Evolutionary conservation across 1,139 yeast genomes (phyloP).

Genomic region (Suhomyces atakaporum): DNA sequence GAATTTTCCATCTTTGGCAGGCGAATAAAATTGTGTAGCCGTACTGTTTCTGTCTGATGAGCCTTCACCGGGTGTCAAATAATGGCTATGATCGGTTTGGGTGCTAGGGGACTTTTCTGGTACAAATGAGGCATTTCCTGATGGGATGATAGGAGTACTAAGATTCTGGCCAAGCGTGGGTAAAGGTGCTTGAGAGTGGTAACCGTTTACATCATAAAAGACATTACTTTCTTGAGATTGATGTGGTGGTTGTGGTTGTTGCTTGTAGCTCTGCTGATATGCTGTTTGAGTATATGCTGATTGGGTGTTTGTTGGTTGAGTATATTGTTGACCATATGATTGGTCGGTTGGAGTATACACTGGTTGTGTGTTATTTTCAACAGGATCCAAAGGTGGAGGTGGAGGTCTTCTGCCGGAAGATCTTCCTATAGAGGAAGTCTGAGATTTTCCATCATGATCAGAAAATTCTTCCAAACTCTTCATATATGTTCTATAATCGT

Average conservation of each 20-base stretch:
- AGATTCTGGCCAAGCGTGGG: conserved; percentile 2
- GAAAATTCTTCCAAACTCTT: conserved; percentile 13
- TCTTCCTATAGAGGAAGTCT: conserved; percentile 3
- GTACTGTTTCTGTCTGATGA: conserved; percentile 7
- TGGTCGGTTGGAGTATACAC: neutral
- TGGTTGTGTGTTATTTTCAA: neutral
- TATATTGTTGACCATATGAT: conserved; percentile 2
- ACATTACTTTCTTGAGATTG: conserved; percentile 1
- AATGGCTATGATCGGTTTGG: conserved; percentile 3
- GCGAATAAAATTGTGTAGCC: conserved; percentile 6
- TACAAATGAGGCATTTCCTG: neutral
- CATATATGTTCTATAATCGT: conserved; percentile 18
- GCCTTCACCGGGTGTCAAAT: conserved; percentile 6
- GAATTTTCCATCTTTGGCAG: conserved; percentile 14
- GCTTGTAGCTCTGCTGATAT: conserved; percentile 1
- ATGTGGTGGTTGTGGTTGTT: neutral
- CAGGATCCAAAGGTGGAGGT: conserved; percentile 19
- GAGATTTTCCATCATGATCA: neutral
- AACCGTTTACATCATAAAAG: neutral
- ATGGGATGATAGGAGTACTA: conserved; percentile 1
- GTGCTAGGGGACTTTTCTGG: conserved; percentile 5
- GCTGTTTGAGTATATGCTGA: conserved; percentile 1
- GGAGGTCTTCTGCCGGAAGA: conserved; percentile 16
- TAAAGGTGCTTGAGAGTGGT: conserved; percentile 4
- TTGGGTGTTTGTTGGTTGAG: neutral